A percentile compares a stretch with the other conserved stretches of the same genome.
phyloP scores from a whole-genome alignment of 768 basidiomycete genomes.

The Favolaschia claudopus region DNA sequence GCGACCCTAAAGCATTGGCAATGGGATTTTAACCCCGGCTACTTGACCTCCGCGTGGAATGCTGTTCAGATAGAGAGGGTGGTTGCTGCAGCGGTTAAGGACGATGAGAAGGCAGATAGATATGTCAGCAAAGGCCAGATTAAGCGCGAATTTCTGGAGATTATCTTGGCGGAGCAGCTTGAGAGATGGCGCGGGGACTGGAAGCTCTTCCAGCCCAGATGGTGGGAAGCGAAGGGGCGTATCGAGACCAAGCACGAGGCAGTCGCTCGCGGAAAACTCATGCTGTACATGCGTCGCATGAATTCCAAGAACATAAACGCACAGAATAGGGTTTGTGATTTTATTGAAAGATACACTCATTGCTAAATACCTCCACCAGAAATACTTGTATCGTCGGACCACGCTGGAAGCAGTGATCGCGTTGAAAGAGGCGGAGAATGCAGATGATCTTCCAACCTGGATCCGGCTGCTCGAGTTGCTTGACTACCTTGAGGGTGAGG shows the following conservation, averaged over 20 bases:
- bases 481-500: neutral
- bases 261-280: neutral
- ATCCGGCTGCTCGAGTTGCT: constrained; percentile 11
- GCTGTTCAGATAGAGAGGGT: neutral
- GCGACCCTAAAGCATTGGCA: neutral
- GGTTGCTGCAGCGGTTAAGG: neutral
- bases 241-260: neutral
- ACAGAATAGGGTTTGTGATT: neutral
- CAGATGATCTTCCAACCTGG: constrained; percentile 10
- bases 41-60: constrained; percentile 1
- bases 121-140: neutral
- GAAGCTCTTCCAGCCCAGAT: neutral
- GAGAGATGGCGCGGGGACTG: neutral
- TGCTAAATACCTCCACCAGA: neutral
- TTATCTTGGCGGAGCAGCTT: no score
- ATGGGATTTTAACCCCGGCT: constrained; percentile 2
- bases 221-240: neutral
- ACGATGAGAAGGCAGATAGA: neutral
- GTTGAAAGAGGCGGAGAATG: constrained; percentile 4
- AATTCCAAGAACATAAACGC: neutral
- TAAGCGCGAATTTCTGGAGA: no score
- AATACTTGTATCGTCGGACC: neutral
- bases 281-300: neutral
- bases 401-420: constrained; percentile 12
- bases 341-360: neutral